These are phyloP conservation scores for Fusarium sp. DNA, from an alignment of 2,329 filamentous ascomycete genomes.

Conservation along the genomic window DNA sequence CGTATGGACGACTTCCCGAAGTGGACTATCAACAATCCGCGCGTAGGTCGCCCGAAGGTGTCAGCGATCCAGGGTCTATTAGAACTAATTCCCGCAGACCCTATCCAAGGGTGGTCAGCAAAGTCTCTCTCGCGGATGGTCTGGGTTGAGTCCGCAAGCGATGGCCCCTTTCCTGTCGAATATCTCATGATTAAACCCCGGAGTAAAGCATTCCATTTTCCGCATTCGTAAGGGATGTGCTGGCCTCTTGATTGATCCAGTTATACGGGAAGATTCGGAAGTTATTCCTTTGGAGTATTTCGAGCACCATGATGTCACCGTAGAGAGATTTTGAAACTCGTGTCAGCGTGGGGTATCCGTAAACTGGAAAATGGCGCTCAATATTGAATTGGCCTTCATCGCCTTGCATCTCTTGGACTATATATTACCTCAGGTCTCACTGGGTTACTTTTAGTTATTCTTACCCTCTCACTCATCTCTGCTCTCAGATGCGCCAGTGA, in stretches of 20 bases:
- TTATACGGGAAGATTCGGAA: slow-evolving; percentile 25
- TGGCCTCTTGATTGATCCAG: slow-evolving; percentile 20
- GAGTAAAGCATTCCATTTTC: slow-evolving; percentile 25
- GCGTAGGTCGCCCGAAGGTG: slow-evolving; percentile 9
- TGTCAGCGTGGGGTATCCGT: slow-evolving; percentile 16
- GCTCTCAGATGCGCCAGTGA: slow-evolving; percentile 18
- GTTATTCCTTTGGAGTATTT: slow-evolving; percentile 25
- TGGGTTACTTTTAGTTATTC: slow-evolving; percentile 20
- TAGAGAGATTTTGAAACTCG: slow-evolving; percentile 26
- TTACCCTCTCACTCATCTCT: slow-evolving; percentile 21
- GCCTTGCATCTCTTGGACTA: slow-evolving; percentile 24
- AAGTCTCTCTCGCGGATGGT: slow-evolving; percentile 19
- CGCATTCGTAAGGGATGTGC: slow-evolving; percentile 23
- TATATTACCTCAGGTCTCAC: slow-evolving; percentile 26
- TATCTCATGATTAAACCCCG: slow-evolving; percentile 23
- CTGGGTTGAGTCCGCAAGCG: slow-evolving; percentile 25
- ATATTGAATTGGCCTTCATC: slow-evolving; percentile 22
- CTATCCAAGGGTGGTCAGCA: slow-evolving; percentile 27
- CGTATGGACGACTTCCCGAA: slow-evolving; percentile 24
- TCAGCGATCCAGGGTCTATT: slow-evolving; percentile 18
- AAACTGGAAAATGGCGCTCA: slow-evolving; percentile 19
- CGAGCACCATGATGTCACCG: slow-evolving; percentile 25
- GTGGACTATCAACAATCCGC: slow-evolving; percentile 18
- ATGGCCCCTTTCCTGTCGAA: slow-evolving; percentile 21
- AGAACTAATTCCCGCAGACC: slow-evolving; percentile 22